phyloP scores from a whole-genome alignment of 1,284 basidiomycete genomes.

The Microbotryum saponariae region DNA sequence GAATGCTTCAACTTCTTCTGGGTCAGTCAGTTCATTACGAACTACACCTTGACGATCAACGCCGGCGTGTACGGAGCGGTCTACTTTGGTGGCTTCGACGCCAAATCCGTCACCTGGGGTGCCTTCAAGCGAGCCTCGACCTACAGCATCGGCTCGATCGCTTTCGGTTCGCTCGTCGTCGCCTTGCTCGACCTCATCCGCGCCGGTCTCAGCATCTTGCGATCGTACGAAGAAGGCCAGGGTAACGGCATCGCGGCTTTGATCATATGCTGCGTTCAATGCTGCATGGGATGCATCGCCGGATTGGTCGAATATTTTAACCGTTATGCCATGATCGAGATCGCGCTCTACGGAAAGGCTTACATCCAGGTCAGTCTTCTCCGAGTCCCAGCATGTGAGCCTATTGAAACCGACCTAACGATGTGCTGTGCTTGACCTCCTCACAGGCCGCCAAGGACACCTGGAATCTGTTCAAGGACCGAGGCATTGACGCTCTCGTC shows the following conservation, averaged over 20 bases:
- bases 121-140: conserved; percentile 75
- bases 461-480: conserved; percentile 75
- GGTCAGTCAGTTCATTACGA: conserved; percentile 39
- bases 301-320: conserved; percentile 72
- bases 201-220: conserved; percentile 57
- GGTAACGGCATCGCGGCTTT: conserved; percentile 67
- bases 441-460: conserved; percentile 72
- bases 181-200: conserved; percentile 71
- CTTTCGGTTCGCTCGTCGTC: conserved; percentile 81
- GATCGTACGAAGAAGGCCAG: conserved; percentile 61
- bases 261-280: conserved; percentile 70
- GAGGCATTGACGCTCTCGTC: conserved; percentile 73
- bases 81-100: conserved; percentile 9
- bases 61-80: conserved; percentile 49
- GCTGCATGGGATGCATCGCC: conserved; percentile 68
- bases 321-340: conserved; percentile 71
- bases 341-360: conserved; percentile 75
- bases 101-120: conserved; percentile 31
- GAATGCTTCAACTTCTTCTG: conserved; percentile 25
- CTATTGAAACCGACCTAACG: neutral
- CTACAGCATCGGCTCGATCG: conserved; percentile 76
- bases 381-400: neutral
- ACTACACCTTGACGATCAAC: conserved; percentile 68
- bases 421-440: conserved; percentile 42
- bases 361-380: conserved; percentile 45